Evolutionary conservation across 2,329 filamentous ascomycete species (phyloP), one percentile per base, ranked within the genome.

Genomic region (Dactylellina sp.): DNA sequence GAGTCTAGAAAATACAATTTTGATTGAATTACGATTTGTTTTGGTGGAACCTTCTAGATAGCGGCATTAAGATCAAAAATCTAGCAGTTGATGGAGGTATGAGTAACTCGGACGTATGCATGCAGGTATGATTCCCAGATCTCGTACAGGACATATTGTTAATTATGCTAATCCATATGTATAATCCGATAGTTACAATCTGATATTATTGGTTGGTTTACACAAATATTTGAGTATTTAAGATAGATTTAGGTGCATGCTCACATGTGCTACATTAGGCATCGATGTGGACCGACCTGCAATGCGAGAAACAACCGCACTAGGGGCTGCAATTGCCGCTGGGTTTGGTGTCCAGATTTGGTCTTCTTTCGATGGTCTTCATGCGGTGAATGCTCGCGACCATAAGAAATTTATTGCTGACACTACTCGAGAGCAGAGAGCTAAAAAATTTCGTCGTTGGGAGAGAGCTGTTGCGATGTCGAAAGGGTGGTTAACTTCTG

Each of bases 231-330:
- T 32, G 35, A n/a, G 9, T 39, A 12, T 18, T 20, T 14, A 12
- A 9, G 7, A 7, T 18, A 14, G 4, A 32, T n/a, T n/a, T n/a
- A n/a, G n/a, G n/a, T n/a, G n/a, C n/a, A n/a, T n/a, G n/a, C n/a
- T n/a, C 24, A 32, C n/a, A 7, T n/a, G 1, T 37, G n/a, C n/a
- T 39, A 40, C 14, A 22, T 22, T 55, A 77, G 77, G 89, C 64
- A 95, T 96, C 77, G 90, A 89, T 25, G 90, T 97, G 72, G 88
- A 93, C 80, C 88, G 93, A 22, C 93, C 93, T 0, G 86, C 88
- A 64, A 96, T 97, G 93, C 89, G 91, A 66, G 93, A 97, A 83
- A 96, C 92, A 2, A 97, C 93, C 0, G 90, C 92, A 0, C 86
- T 97, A 1, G 93, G 93, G 24, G 92, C 93, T 12, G 93, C 93